Evolutionary conservation across 1,284 basidiomycete species (phyloP).

Genomic region (Cryptococcus neoformans): DNA sequence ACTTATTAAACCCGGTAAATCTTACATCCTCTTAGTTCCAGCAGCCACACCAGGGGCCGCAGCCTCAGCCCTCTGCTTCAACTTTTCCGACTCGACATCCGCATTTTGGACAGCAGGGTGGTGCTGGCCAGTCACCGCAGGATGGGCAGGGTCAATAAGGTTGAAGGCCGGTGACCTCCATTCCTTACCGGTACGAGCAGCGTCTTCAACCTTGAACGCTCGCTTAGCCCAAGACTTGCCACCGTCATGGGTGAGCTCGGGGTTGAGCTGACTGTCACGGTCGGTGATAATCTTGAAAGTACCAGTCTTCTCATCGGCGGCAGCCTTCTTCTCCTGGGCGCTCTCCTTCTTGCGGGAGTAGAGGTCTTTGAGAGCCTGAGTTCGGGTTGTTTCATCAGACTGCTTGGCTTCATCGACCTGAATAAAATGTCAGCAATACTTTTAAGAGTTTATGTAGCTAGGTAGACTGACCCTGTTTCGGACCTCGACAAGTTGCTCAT

Average conservation of each 20-base stretch:
- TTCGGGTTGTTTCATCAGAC: conserved; percentile 55
- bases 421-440: conserved; percentile 23
- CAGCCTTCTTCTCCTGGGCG: conserved; percentile 42
- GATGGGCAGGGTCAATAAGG: conserved; percentile 34
- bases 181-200: conserved; percentile 27
- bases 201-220: conserved; percentile 37
- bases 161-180: conserved; percentile 47
- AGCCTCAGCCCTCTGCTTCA: neutral
- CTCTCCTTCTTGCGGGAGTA: conserved; percentile 51
- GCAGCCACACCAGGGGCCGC: neutral
- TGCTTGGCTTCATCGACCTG: conserved; percentile 67
- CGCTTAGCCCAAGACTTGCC: conserved; percentile 33
- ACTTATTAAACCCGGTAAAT: too few relatives aligned
- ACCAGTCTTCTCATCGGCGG: conserved; percentile 41
- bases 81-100: neutral
- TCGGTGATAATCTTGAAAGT: conserved; percentile 41
- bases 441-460: neutral
- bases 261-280: conserved; percentile 32
- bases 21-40: too few relatives aligned
- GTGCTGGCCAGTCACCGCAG: conserved; percentile 36
- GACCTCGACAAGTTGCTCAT: conserved; percentile 67
- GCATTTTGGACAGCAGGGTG: conserved; percentile 25
- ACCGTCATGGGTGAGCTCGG: conserved; percentile 27
- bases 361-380: conserved; percentile 67
- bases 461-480: conserved; percentile 30